Evolutionary conservation across 2,329 filamentous ascomycete genomes (phyloP).

Genomic region (Stemphylium beticola): DNA sequence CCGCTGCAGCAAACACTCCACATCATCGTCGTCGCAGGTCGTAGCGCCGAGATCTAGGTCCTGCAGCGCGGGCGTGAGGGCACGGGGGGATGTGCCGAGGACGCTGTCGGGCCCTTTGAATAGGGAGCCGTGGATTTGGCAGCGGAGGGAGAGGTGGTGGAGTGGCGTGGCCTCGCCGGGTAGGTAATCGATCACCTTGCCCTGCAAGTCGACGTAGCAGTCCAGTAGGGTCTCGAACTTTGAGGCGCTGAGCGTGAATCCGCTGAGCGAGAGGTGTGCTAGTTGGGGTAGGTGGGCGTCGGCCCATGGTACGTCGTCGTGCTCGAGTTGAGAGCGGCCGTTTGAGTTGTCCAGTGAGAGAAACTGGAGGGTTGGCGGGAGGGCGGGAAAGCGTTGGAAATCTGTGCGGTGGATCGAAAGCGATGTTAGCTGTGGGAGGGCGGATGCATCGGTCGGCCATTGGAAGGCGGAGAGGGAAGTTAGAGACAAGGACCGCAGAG

Average conservation of each 20-base stretch:
- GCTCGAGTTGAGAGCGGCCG: background rate
- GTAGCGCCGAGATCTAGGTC: slow-evolving; percentile 24
- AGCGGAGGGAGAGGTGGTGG: slow-evolving; percentile 1
- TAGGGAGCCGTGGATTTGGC: background rate
- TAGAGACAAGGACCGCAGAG: slow-evolving; percentile 20
- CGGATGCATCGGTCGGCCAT: slow-evolving; percentile 1
- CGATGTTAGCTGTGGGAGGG: slow-evolving; percentile 13
- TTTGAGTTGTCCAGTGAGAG: slow-evolving; percentile 14
- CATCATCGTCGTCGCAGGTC: slow-evolving; percentile 38
- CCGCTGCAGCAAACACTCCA: slow-evolving; percentile 33
- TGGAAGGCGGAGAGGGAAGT: slow-evolving; percentile 1
- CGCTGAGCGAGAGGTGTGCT: slow-evolving; percentile 25
- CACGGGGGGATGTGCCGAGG: slow-evolving; percentile 24
- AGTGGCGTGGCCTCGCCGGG: background rate
- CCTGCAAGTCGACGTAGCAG: background rate
- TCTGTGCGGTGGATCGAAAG: slow-evolving; percentile 20
- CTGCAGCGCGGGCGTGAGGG: slow-evolving; percentile 29
- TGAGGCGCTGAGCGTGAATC: slow-evolving; percentile 7
- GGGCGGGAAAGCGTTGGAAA: slow-evolving; percentile 1
- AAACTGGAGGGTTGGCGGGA: slow-evolving; percentile 27
- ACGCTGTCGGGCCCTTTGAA: slow-evolving; percentile 13
- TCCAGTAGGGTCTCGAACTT: background rate
- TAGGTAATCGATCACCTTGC: background rate
- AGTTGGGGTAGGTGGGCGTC: slow-evolving; percentile 9
- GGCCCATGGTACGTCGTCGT: background rate